Conservation (phyloP, 2,329 filamentous ascomycete species). For the Chaetoscypha palmicola region DNA sequence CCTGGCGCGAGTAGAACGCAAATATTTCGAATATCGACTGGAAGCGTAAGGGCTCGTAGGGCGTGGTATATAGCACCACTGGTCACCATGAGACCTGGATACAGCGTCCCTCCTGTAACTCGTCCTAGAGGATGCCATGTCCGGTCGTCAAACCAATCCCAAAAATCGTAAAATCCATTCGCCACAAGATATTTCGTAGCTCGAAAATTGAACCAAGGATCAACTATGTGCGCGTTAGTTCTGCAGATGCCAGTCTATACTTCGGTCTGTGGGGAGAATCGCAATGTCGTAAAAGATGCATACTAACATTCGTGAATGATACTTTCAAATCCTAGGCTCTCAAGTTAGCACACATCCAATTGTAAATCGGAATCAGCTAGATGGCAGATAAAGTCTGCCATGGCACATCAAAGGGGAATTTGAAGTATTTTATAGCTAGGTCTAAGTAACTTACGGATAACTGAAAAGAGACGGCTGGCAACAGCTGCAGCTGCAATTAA, state of each 20-base stretch:
- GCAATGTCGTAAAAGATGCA: too few species aligned
- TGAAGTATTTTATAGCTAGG: slow-evolving; percentile 5
- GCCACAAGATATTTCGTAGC: slow-evolving; percentile 96
- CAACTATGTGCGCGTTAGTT: slow-evolving; percentile 55
- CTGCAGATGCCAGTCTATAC: too few species aligned
- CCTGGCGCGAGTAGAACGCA: slow-evolving; percentile 92
- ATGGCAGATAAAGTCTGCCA: background rate
- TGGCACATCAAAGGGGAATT: background rate
- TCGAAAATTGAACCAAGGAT: slow-evolving; percentile 99
- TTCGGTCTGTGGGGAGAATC: too few species aligned
- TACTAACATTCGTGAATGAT: slow-evolving; percentile 98
- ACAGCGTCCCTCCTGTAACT: slow-evolving; percentile 97
- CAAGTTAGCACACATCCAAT: slow-evolving; percentile 19
- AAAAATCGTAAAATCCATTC: slow-evolving; percentile 97
- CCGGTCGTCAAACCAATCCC: slow-evolving; percentile 99
- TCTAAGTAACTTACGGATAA: slow-evolving; percentile 68
- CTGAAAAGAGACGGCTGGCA: slow-evolving; percentile 91
- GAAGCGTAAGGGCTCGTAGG: slow-evolving; percentile 79
- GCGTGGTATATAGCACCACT: slow-evolving; percentile 94
- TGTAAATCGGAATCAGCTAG: background rate
- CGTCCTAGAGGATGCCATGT: slow-evolving; percentile 99
- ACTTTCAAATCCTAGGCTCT: slow-evolving; percentile 76
- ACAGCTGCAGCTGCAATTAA: slow-evolving; percentile 89
- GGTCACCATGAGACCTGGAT: slow-evolving; percentile 98
- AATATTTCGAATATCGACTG: slow-evolving; percentile 97